Conservation (phyloP, 75 land plant genomes). For the Chamaecyparis obtusa region DNA sequence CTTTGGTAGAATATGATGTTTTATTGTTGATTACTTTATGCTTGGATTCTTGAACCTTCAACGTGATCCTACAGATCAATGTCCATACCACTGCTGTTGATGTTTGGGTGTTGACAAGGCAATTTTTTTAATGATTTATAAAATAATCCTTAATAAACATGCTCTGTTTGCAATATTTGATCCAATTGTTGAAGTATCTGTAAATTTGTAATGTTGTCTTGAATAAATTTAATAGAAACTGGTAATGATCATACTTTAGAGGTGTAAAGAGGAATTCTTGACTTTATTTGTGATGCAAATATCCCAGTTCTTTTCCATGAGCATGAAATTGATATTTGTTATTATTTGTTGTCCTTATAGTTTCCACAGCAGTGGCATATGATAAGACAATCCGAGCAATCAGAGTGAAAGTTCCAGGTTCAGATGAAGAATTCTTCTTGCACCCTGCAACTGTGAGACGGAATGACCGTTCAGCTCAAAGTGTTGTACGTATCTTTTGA, state of each 20-base stretch:
- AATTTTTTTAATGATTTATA: background rate
- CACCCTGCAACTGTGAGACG: conserved; percentile 97
- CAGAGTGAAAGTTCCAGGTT: conserved; percentile 90
- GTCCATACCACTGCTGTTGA: background rate
- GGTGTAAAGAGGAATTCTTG: background rate
- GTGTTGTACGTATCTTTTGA: conserved; percentile 66
- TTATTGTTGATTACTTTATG: background rate
- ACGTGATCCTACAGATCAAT: background rate
- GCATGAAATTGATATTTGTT: background rate
- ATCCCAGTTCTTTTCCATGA: background rate
- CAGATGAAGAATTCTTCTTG: conserved; percentile 79
- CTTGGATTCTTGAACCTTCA: background rate
- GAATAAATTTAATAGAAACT: background rate
- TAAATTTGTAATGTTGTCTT: conserved; percentile 2
- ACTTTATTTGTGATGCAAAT: conserved; percentile 3
- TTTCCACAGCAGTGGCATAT: conserved; percentile 91
- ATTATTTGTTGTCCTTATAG: conserved; percentile 33
- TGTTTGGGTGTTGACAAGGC: background rate
- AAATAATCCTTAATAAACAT: background rate
- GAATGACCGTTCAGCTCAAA: conserved; percentile 94
- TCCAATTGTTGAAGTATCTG: background rate
- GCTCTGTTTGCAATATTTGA: background rate
- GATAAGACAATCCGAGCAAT: conserved; percentile 71
- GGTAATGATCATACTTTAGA: background rate
- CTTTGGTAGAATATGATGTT: background rate